A percentile compares a stretch with the other conserved stretches of the same genome.
phyloP scores from a whole-genome alignment of 192 early-diverging fungal species.

The Cladochytrium replicatum region DNA sequence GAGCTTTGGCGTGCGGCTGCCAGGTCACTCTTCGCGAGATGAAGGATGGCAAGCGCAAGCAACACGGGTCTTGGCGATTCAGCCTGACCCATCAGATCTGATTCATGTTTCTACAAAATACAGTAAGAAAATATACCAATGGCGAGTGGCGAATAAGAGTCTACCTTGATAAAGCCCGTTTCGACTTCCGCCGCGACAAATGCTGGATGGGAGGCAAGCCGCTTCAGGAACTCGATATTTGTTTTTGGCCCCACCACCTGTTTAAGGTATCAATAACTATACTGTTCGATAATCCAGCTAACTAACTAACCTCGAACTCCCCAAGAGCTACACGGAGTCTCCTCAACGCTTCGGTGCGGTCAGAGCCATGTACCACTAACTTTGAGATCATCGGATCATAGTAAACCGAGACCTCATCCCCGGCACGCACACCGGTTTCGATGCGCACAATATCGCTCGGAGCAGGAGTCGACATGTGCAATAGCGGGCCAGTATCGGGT shows the following conservation, averaged over 20 bases:
- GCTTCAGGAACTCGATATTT: constrained; percentile 85
- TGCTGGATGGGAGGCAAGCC: constrained; percentile 62
- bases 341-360: constrained; percentile 78
- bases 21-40: no score
- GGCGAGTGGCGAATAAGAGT: constrained; percentile 10
- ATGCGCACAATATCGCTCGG: constrained; percentile 58
- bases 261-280: constrained; percentile 2
- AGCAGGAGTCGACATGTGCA: constrained; percentile 62
- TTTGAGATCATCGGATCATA: constrained; percentile 97
- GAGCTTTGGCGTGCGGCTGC: no score
- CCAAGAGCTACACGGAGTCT: constrained; percentile 68
- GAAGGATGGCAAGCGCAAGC: no score
- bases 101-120: constrained; percentile 59
- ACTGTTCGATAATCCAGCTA: background rate
- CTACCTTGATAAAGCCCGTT: constrained; percentile 84
- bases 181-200: constrained; percentile 85
- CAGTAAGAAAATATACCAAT: constrained; percentile 4
- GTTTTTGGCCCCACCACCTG: constrained; percentile 79
- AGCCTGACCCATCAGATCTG: constrained; percentile 65
- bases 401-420: constrained; percentile 84
- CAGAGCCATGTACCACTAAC: constrained; percentile 71
- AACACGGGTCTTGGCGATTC: no score
- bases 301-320: constrained; percentile 62
- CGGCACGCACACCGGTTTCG: constrained; percentile 87
- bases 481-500: constrained; percentile 84